Percentiles rank a stretch among this genome's conserved stretches.
Conservation (phyloP, 805 yeast species). For the Zygoascus bituminiphila region DNA sequence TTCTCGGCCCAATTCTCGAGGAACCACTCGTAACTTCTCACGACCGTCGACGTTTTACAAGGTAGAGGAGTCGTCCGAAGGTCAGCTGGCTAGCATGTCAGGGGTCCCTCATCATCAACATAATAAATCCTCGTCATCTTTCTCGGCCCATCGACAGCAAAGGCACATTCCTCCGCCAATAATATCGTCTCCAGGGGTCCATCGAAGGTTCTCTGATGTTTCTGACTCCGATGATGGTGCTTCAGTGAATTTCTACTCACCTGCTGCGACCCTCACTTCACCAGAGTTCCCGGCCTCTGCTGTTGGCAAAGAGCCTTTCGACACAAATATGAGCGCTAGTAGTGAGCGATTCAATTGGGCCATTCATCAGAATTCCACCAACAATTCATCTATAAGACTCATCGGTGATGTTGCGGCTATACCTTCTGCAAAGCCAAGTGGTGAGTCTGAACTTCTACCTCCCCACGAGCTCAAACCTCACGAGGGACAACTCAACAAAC, state of each 20-base stretch:
- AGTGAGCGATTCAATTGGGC: neutral
- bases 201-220: neutral
- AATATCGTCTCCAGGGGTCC: neutral
- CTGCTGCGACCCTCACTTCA: neutral
- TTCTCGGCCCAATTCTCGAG: slow-evolving; percentile 9
- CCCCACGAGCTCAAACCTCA: slow-evolving; percentile 1
- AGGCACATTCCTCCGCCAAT: neutral
- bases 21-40: slow-evolving; percentile 16
- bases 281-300: neutral
- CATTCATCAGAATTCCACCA: neutral
- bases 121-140: neutral
- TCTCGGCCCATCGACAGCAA: slow-evolving; percentile 1
- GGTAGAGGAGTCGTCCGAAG: slow-evolving; percentile 3
- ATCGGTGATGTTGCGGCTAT: neutral
- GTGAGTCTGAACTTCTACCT: neutral
- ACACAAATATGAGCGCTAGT: neutral
- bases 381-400: neutral
- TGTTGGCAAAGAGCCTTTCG: neutral
- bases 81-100: neutral
- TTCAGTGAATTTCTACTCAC: neutral
- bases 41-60: slow-evolving; percentile 19
- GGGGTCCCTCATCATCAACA: neutral
- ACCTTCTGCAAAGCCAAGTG: neutral
- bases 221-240: slow-evolving; percentile 1
- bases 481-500: neutral